These are phyloP conservation scores for Solanum neorickii DNA, from an alignment of 257 asterid genomes.

Conservation along the genomic window DNA sequence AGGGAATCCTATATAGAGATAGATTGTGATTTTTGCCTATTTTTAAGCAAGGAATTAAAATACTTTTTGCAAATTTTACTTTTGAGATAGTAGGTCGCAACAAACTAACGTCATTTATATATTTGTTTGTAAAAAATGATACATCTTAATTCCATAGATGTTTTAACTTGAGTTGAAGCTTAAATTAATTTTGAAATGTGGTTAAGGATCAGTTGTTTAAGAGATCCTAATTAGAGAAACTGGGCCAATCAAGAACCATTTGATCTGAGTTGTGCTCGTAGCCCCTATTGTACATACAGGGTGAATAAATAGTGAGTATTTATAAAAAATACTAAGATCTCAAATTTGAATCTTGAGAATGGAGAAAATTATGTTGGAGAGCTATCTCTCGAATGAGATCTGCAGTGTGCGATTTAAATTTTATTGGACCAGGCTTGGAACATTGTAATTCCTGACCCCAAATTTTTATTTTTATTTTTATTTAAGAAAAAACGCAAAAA, in stretches of 20 bases:
- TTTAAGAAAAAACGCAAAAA: no score
- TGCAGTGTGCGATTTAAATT: background rate
- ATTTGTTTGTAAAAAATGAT: no score
- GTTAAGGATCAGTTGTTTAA: background rate
- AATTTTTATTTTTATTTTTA: no score
- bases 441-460: no score
- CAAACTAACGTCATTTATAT: no score
- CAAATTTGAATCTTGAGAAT: rapidly evolving
- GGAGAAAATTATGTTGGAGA: rapidly evolving
- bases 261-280: background rate
- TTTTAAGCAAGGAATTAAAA: no score
- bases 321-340: no score
- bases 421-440: no score
- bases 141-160: no score
- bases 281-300: background rate
- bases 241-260: background rate
- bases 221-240: background rate
- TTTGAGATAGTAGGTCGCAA: no score
- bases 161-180: background rate
- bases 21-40: no score
- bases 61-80: background rate
- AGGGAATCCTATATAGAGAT: no score
- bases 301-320: background rate
- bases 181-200: background rate
- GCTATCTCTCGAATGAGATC: rapidly evolving